Percentiles rank a stretch among this genome's conserved stretches.
phyloP scores from a whole-genome alignment of 164 flowering plant genomes.

The Vitis riparia region DNA sequence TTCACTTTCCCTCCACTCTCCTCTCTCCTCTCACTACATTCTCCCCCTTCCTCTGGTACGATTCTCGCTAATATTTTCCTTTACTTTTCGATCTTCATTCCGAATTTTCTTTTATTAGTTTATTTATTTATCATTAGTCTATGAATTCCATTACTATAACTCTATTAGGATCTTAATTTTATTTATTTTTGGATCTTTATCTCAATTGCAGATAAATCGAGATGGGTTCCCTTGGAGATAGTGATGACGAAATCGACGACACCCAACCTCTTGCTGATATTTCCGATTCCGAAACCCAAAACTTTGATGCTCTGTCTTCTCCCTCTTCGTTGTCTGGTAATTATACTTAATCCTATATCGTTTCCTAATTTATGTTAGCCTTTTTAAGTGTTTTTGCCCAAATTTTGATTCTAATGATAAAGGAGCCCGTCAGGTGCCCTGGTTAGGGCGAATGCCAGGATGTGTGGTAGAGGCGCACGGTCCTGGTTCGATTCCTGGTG shows the following conservation, averaged over 20 bases:
- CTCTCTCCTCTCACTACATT: background rate
- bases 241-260: background rate
- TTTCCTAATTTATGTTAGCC: background rate
- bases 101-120: background rate
- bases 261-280: conserved; percentile 1
- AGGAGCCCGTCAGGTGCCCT: background rate
- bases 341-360: background rate
- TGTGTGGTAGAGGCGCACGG: no score
- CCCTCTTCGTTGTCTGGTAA: conserved; percentile 14
- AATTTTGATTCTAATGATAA: background rate
- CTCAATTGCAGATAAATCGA: conserved; percentile 3
- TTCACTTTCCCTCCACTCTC: background rate
- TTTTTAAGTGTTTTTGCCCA: background rate
- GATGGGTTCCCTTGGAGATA: conserved; percentile 25
- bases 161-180: background rate
- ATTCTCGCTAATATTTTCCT: background rate
- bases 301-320: conserved; percentile 13
- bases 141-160: background rate
- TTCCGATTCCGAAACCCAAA: conserved; percentile 9
- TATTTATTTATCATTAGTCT: background rate
- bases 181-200: background rate
- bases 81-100: background rate
- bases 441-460: no score
- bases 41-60: background rate
- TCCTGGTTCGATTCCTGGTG: no score